Evolutionary conservation across 2,329 filamentous ascomycete genomes (phyloP), one percentile per base, ranked within the genome.

Genomic region (Curvularia verruculosa): DNA sequence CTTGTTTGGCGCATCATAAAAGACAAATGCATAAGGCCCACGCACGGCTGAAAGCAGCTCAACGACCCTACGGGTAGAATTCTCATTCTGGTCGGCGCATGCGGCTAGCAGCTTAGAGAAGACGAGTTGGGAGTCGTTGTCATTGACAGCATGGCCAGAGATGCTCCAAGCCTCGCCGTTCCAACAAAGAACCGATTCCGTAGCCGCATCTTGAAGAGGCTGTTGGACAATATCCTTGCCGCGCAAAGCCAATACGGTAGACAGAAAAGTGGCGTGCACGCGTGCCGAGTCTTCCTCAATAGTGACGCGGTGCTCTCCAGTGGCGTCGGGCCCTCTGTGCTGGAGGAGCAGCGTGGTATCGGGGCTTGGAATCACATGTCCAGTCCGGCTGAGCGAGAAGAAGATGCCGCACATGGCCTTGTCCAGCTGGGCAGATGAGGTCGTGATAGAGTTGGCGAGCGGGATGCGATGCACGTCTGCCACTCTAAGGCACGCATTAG

Each of bases 101-200:
- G 66, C 66, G 15, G 66, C 49, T 4, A 82, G 69, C 46, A 96
- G 80, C 36, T 84, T 70, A 31, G 81, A 70, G 69, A 94, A 87
- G 18, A 98, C 80, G 6, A 80, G 78, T 67, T 89, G 83, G 3
- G 90, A 90, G 76, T 99, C 95, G 71, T 96, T 97, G 55, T 87
- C 90, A 39, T 70, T 56, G n/a, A 96, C 80, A 1, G 75, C 68
- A 9, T 82, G 67, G 31, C 82, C 83, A 8, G 77, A 78, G 48
- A 96, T 82, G 55, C 84, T 88, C 95, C 95, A 99, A 1, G 92
- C 94, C 74, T 99, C 95, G 41, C 95, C 95, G 71, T 99, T 99
- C 95, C 95, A 99, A 82, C 94, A 97, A 2, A 99, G 82, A 0
- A 91, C 80, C 1, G 89, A 91, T 3, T 83, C 82, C 0, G 83